Percentiles rank a stretch among this genome's conserved stretches.
Conservation (phyloP, 2,329 filamentous ascomycete genomes). For the Rasamsonia emersonii region DNA sequence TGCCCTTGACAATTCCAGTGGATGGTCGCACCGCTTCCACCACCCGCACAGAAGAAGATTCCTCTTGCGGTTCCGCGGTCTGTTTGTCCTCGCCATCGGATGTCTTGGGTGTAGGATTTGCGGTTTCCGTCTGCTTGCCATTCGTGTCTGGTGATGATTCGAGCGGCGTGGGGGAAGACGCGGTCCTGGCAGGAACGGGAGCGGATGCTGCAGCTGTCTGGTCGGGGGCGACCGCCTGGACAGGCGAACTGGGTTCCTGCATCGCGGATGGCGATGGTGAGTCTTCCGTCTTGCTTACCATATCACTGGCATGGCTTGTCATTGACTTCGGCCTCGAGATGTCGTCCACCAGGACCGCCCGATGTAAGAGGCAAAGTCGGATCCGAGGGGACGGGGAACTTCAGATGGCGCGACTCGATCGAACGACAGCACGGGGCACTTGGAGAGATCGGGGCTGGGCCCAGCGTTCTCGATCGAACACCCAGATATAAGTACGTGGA, state of each 20-base stretch:
- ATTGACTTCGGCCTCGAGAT: no score
- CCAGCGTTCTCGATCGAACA: no score
- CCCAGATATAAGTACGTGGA: no score
- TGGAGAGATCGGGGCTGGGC: no score
- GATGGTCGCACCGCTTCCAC: conserved; percentile 9
- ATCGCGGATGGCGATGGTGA: no score
- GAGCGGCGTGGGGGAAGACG: conserved; percentile 18
- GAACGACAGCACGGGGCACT: no score
- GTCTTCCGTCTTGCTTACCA: no score
- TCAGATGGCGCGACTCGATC: no score
- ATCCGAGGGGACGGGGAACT: no score
- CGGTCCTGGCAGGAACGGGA: conserved; percentile 18
- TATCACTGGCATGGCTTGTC: no score
- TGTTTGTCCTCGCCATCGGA: conserved; percentile 9
- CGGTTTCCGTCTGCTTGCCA: conserved; percentile 8
- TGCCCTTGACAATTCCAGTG: conserved; percentile 7
- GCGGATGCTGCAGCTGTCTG: conserved; percentile 16
- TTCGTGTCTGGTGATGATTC: conserved; percentile 17
- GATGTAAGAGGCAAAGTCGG: no score
- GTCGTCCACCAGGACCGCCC: no score
- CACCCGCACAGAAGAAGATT: conserved; percentile 9
- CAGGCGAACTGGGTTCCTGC: conserved; percentile 17
- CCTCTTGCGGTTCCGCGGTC: conserved; percentile 3
- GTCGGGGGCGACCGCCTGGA: conserved; percentile 19
- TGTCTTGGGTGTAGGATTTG: conserved; percentile 15